Base-by-base conservation (phyloP, 371 early-diverging fungal genomes). In the Lichtheimia ramosa region DNA sequence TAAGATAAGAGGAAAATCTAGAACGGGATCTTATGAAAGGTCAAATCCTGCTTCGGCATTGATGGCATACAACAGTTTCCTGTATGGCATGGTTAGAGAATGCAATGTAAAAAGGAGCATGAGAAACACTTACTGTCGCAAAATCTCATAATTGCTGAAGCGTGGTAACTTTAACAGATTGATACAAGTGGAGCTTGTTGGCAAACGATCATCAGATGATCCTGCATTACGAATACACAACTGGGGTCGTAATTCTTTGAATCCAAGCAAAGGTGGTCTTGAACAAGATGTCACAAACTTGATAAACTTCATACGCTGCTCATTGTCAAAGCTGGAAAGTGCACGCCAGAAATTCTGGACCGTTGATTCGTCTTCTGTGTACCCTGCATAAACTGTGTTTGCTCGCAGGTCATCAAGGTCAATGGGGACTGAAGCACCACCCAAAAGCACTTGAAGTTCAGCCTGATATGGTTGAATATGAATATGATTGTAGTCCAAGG, bases 231-330 rank as follows among this genome's bases (percentile, higher is more conserved):
- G 79, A 43, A 97, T 87, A 66, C 89, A 87, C 53, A 92, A 77
- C 54, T 84, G 77, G 0, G 94, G 94, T 24, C 83, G 79, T 42
- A 98, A 75, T 59, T 92, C 93, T 24, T 78, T 79, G 66, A 98
- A 98, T 0, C 98, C 98, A 42, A 94, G 73, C 43, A 96, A 65
- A 5, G 98, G 98, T 8, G 96, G 96, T 46, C 96, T 79, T 39
- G 92, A 86, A 65, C 96, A 95, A 39, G 91, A 90, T 5, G 98
- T 98, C 0, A 94, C 88, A 77, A 96, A 98, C 69, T 92, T 91
- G 56, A 96, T 70, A 57, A 98, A 84, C 54, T 81, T 72, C 60
- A 83, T 79, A 6, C 87, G 82, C 61, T 94, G 80, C 28, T 81
- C 84, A 59, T 89, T 87, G 15, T 65, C 64, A 61, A 93, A 79